Base-by-base conservation (phyloP, 2,329 filamentous ascomycete species). In the Ophiocordyceps camponoti-saundersi region DNA sequence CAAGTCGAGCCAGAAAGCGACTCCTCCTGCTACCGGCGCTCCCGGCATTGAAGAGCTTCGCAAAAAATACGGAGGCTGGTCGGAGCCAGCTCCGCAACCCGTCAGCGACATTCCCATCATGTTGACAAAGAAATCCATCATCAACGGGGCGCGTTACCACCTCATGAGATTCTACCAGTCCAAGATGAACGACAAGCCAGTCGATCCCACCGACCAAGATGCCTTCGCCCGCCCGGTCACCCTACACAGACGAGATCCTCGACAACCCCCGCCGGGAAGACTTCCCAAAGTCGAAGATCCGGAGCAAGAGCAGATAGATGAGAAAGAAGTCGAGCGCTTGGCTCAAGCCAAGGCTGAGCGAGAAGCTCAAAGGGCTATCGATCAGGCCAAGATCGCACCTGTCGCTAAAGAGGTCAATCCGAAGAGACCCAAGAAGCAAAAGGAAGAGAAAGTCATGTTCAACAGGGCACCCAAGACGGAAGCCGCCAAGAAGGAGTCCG, bases 321-420 rank as follows among this genome's bases (percentile, higher is more conserved):
- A 72, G 23, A 73, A 76, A 51, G 79, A 80, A 52, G 65, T 72
- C 34, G 79, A 83, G 54, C 72, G 73, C 47, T 61, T 80, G 47
- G 84, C 86, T 34, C 84, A 88, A 54, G 52, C 70, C 21, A 79
- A 85, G 60, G 83, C 82, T 0, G 87, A 93, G 53, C 80, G 85
- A 47, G 86, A 94, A 52, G 85, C 85, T 23, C 84, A 94, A 59
- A 80, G 85, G 20, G 88, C 90, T 18, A 76, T 86, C 36, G 92
- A 95, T 54, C 73, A 90, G 57, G 89, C 92, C 32, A 87, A 94
- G 64, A 96, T 98, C 57, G 92, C 92, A 0, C 92, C 92, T 0
- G 82, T 85, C 1, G 71, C 76, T 23, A 82, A 80, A 49, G 75
- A 77, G 11, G 57, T 65, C 11, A 65, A 67, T 44, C 63, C 67